Conservation (phyloP, 2,329 filamentous ascomycete species). For the Pleochaeta shiraiana region DNA sequence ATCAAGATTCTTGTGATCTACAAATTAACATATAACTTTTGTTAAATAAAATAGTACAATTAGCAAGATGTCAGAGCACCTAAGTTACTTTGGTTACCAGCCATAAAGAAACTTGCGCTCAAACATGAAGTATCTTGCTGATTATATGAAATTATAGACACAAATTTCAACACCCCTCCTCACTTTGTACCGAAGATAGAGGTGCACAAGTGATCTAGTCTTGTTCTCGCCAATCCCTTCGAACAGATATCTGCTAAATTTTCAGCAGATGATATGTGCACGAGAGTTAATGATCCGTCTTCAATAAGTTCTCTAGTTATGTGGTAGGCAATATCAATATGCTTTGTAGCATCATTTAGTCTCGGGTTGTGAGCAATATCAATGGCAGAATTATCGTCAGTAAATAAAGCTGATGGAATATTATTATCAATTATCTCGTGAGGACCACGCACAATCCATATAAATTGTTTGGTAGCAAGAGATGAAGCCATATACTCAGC, state of each 20-base stretch:
- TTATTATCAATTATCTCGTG: not conserved
- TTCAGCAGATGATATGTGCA: not conserved
- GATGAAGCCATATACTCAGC: conserved; percentile 1
- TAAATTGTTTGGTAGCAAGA: not conserved
- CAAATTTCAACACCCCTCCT: conserved; percentile 2
- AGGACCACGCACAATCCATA: not conserved
- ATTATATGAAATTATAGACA: too few relatives aligned
- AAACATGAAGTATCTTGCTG: too few relatives aligned
- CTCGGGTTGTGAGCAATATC: not conserved
- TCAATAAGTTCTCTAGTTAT: not conserved
- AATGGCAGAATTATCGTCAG: not conserved
- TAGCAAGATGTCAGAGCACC: too few relatives aligned
- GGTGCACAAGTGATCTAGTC: not conserved
- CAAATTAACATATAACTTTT: too few relatives aligned
- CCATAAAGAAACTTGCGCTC: too few relatives aligned
- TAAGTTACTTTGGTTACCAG: too few relatives aligned
- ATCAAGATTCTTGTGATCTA: too few relatives aligned
- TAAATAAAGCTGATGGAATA: not conserved
- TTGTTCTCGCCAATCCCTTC: not conserved
- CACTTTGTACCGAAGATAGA: not conserved
- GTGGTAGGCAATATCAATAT: conserved; percentile 1
- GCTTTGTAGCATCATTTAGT: conserved; percentile 1
- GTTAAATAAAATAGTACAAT: too few relatives aligned
- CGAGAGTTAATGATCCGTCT: not conserved
- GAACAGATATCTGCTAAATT: not conserved